Evolutionary conservation across 2,329 filamentous ascomycete species (phyloP).

Genomic region (Myriosclerotinia scirpicola): DNA sequence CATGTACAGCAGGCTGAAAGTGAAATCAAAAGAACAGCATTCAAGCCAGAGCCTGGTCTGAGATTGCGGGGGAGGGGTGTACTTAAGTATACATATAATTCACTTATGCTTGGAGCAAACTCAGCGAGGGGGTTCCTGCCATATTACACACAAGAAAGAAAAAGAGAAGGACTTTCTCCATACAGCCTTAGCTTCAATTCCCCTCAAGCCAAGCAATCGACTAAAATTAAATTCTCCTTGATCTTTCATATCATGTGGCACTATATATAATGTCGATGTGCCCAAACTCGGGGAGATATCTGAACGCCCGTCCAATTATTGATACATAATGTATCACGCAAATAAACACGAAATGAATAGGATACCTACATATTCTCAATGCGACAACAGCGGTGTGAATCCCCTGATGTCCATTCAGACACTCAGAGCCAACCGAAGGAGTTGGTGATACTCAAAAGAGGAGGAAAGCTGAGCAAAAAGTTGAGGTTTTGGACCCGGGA

Average conservation of each 20-base stretch:
- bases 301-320: background rate
- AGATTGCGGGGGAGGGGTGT: slow-evolving; percentile 17
- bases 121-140: slow-evolving; percentile 6
- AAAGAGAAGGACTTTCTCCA: background rate
- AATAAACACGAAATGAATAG: background rate
- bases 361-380: slow-evolving; percentile 5
- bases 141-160: slow-evolving; percentile 5
- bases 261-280: slow-evolving; percentile 2
- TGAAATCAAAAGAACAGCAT: background rate
- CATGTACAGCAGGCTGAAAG: background rate
- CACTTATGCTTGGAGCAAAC: background rate
- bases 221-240: slow-evolving; percentile 6
- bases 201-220: background rate
- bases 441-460: slow-evolving; percentile 7
- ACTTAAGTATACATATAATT: slow-evolving; percentile 9
- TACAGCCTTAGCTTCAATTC: background rate
- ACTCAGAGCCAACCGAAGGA: slow-evolving; percentile 17
- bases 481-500: slow-evolving; percentile 13
- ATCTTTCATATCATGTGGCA: slow-evolving; percentile 17
- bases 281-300: background rate
- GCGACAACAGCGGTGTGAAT: slow-evolving; percentile 13
- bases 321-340: background rate
- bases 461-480: background rate
- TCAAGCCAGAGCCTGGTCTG: background rate
- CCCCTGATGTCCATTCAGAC: slow-evolving; percentile 11